Percentiles rank a stretch among this genome's conserved stretches.
These are phyloP conservation scores for Sphaceloma murrayae DNA, from an alignment of 2,329 filamentous ascomycete species.

Conservation along the genomic window DNA sequence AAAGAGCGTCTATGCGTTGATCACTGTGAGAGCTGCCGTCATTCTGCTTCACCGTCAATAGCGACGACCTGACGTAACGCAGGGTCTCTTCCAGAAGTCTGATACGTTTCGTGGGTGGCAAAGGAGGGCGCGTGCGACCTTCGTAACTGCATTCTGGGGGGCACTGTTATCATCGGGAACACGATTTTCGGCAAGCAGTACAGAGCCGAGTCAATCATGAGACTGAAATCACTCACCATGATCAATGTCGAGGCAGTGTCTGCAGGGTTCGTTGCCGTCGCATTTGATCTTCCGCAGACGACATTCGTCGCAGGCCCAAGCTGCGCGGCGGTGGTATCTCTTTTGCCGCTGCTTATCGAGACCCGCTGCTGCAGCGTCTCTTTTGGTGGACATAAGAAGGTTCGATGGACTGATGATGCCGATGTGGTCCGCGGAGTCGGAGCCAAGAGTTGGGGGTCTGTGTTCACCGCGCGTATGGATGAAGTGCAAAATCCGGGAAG, in stretches of 20 bases:
- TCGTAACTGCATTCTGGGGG: slow-evolving; percentile 7
- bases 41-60: neutral
- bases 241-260: slow-evolving; percentile 1
- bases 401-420: neutral
- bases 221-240: slow-evolving; percentile 1
- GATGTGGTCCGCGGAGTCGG: no score
- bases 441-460: no score
- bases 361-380: neutral
- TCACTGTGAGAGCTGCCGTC: neutral
- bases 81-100: slow-evolving; percentile 10
- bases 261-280: slow-evolving; percentile 17
- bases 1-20: neutral
- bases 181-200: neutral
- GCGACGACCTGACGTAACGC: neutral
- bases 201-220: neutral
- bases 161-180: neutral
- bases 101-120: slow-evolving; percentile 8
- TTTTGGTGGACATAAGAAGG: neutral
- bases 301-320: slow-evolving; percentile 17
- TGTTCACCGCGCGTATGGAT: no score
- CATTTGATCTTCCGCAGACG: slow-evolving; percentile 18
- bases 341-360: neutral
- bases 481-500: no score
- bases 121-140: neutral
- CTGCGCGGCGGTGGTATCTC: neutral